phyloP scores from a whole-genome alignment of 805 yeast genomes.

The Barnettozyma wickerhamii region DNA sequence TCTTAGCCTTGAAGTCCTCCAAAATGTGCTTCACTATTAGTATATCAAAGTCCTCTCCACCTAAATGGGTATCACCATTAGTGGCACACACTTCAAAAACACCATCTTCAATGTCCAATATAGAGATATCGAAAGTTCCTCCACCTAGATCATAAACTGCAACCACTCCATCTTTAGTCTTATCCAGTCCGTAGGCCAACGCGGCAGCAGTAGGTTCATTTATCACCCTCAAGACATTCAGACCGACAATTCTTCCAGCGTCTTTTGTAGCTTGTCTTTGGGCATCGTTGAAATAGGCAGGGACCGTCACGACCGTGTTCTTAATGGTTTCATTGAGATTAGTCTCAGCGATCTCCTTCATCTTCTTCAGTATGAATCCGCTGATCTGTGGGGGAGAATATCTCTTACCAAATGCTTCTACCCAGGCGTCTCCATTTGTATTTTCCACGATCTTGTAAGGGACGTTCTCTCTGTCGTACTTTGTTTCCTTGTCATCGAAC shows the following conservation, averaged over 20 bases:
- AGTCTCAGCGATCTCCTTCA: conserved; percentile 57
- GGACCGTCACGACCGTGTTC: conserved; percentile 77
- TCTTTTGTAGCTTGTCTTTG: conserved; percentile 79
- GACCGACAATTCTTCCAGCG: conserved; percentile 68
- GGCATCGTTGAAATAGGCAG: conserved; percentile 77
- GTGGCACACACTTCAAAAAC: conserved; percentile 78
- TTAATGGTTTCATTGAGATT: conserved; percentile 43
- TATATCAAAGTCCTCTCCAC: conserved; percentile 80
- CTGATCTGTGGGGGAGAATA: conserved; percentile 72
- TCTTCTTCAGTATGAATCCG: conserved; percentile 56
- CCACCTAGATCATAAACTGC: conserved; percentile 73
- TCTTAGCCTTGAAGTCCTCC: conserved; percentile 44
- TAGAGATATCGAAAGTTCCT: conserved; percentile 77
- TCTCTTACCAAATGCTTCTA: conserved; percentile 37
- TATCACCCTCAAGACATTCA: conserved; percentile 67
- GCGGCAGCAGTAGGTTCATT: conserved; percentile 89
- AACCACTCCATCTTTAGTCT: conserved; percentile 36
- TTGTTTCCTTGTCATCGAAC: conserved; percentile 65
- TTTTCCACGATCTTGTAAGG: conserved; percentile 61
- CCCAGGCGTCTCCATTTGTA: conserved; percentile 66
- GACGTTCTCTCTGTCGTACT: conserved; percentile 55
- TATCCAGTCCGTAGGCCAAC: conserved; percentile 70
- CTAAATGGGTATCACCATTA: conserved; percentile 79
- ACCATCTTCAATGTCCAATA: conserved; percentile 71
- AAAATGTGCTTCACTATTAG: conserved; percentile 50